Evolutionary conservation across 306 rosid species (phyloP).

Genomic region (Cicer arietinum): DNA sequence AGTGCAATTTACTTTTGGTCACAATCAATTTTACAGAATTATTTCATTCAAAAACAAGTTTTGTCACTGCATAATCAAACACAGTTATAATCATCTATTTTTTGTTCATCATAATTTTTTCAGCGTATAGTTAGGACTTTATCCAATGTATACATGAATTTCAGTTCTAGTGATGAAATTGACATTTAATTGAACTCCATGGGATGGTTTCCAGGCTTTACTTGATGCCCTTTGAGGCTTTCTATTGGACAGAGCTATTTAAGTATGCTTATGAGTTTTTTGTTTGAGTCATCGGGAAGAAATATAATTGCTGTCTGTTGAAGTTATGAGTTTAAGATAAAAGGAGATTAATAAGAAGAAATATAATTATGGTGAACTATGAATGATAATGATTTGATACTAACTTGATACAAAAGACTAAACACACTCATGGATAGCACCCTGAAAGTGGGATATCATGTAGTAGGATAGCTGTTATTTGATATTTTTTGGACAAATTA

Average conservation of each 20-base stretch:
- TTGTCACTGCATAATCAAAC: no score
- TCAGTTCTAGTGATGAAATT: conserved; percentile 22
- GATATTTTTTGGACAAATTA: not conserved
- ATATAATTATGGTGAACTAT: not conserved
- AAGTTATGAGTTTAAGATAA: not conserved
- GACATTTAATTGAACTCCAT: conserved; percentile 24
- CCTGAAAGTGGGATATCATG: not conserved
- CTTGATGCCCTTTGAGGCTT: not conserved
- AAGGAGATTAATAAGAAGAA: not conserved
- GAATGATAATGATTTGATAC: not conserved
- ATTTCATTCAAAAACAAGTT: no score
- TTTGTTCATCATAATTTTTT: conserved; percentile 25
- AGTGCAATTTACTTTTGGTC: no score
- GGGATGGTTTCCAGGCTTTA: conserved; percentile 30
- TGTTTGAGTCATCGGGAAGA: conserved; percentile 31
- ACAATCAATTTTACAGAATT: no score
- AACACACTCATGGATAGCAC: not conserved
- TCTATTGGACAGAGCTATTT: conserved; percentile 14
- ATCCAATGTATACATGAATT: conserved; percentile 21
- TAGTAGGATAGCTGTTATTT: not conserved
- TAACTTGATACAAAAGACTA: conserved; percentile 4
- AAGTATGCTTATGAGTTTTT: conserved; percentile 22
- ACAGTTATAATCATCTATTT: conserved; percentile 8
- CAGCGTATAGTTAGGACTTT: conserved; percentile 12
- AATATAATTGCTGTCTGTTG: not conserved